Percentiles rank a stretch among this genome's conserved stretches.
Conservation (phyloP, 2,329 filamentous ascomycete genomes). For the Alternaria tenuissima region DNA sequence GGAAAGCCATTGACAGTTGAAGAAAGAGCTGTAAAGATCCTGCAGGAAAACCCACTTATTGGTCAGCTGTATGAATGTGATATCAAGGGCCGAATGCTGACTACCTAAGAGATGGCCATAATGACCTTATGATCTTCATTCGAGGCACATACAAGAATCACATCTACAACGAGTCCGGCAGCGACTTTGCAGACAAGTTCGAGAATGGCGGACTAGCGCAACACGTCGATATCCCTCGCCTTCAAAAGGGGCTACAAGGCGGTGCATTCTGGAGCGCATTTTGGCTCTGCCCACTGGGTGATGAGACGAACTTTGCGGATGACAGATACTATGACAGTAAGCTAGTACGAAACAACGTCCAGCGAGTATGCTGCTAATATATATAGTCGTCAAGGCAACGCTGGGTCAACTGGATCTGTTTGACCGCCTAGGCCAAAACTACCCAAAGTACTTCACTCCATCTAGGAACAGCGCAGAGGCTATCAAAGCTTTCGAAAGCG, state of each 20-base stretch:
- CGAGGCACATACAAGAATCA: slow-evolving; percentile 74
- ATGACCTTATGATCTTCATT: slow-evolving; percentile 82
- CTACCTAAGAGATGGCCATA: slow-evolving; percentile 75
- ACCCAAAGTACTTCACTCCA: slow-evolving; percentile 74
- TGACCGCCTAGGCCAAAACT: slow-evolving; percentile 68
- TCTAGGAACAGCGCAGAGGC: slow-evolving; percentile 68
- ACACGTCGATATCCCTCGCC: slow-evolving; percentile 82
- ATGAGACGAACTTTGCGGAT: slow-evolving; percentile 77
- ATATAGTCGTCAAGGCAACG: slow-evolving; percentile 69
- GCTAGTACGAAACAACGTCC: slow-evolving; percentile 27
- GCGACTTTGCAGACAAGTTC: slow-evolving; percentile 78
- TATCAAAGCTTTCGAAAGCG: slow-evolving; percentile 58
- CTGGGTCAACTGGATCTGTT: slow-evolving; percentile 79
- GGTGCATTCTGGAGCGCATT: slow-evolving; percentile 96
- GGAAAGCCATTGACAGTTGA: slow-evolving; percentile 30
- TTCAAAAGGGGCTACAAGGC: slow-evolving; percentile 75
- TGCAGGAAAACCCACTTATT: slow-evolving; percentile 52
- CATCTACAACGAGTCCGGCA: slow-evolving; percentile 66
- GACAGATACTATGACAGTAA: slow-evolving; percentile 73
- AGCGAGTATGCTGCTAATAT: slow-evolving; percentile 15
- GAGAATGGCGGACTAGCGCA: slow-evolving; percentile 70
- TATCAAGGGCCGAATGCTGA: slow-evolving; percentile 26
- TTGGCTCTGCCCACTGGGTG: slow-evolving; percentile 72
- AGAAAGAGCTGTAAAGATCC: slow-evolving; percentile 45
- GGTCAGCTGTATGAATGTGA: slow-evolving; percentile 36